Base-by-base conservation (phyloP, 768 basidiomycete genomes). In the Trametes sanguinea region DNA sequence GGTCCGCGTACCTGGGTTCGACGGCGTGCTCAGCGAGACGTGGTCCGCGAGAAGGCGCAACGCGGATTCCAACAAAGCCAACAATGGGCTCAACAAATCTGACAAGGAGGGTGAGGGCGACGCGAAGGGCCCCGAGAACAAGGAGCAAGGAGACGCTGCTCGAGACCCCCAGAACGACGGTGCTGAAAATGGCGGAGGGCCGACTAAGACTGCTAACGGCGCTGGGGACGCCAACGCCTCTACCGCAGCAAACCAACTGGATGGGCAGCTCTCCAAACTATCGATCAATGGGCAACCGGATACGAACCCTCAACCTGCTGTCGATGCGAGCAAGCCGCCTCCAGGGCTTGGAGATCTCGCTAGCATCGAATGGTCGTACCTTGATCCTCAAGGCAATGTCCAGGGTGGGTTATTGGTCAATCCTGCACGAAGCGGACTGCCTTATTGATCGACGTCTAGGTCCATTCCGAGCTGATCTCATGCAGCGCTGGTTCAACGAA, bases 401-500 rank as follows among this genome's bases (percentile, higher is more conserved):
- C 95, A 98, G 85, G 95, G 94, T 93, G 68, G 66, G 76, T 66
- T 22, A 16, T 17, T 47, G 33, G 47, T 32, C 17, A 7, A 6
- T 13, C n/a, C 22, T 29, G 29, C 6, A 53, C 51, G 42, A 29
- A n/a, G 57, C 51, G 42, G 33, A n/a, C 39, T 51, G 52, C 33
- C 55, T 65, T 43, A 60, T 40, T 17, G 30, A 14, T 43, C 47
- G 35, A 53, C 56, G 32, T 65, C 10, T 55, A 96, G 94, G 95
- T 60, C 94, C 95, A 5, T 98, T 96, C 81, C 83, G 82, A 47
- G 93, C 92, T 30, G 85, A 89, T 63, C 67, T 90, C 57, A 96
- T 98, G 95, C 94, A 96, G 77, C 92, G 92, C 69, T 97, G 95
- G 95, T 88, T 87, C 71, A 86, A 92, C 53, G 90, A 90, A 68